These are phyloP conservation scores for Leucoagaricus sp. DNA, from an alignment of 1,284 basidiomycete species.

Conservation along the genomic window DNA sequence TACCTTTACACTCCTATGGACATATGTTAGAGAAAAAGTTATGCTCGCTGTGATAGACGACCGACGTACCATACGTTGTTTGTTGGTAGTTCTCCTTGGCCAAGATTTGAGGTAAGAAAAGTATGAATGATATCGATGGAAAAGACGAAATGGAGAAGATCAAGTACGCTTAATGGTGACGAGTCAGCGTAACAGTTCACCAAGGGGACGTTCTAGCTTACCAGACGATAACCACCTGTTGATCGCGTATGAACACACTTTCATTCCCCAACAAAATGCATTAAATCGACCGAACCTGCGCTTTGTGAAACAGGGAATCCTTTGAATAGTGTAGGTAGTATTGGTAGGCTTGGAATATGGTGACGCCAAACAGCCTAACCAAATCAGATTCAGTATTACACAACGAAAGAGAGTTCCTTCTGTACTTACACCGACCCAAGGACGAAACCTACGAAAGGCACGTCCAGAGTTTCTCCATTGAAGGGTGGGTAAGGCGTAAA, in stretches of 20 bases:
- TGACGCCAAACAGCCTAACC: conserved; percentile 1
- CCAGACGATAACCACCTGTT: conserved; percentile 6
- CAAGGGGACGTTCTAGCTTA: background rate
- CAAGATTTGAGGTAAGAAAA: background rate
- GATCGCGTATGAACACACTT: background rate
- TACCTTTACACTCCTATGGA: conserved; percentile 8
- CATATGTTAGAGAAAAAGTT: background rate
- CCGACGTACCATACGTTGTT: background rate
- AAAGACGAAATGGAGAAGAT: conserved; percentile 3
- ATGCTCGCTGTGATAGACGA: background rate
- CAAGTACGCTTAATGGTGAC: background rate
- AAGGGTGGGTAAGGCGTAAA: too few species aligned
- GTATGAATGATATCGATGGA: background rate
- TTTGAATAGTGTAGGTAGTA: background rate
- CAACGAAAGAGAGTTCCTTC: background rate
- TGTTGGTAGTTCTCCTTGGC: background rate
- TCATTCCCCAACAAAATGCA: background rate
- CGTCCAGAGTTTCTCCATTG: too few species aligned
- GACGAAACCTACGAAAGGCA: background rate
- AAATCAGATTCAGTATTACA: too few species aligned
- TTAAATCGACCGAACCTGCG: background rate
- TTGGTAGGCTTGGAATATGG: conserved; percentile 8
- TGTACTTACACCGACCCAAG: background rate
- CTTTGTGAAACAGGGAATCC: background rate
- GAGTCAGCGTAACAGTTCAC: too few species aligned